Evolutionary conservation across 1,284 basidiomycete species (phyloP).

Genomic region (Trametes polyzona): DNA sequence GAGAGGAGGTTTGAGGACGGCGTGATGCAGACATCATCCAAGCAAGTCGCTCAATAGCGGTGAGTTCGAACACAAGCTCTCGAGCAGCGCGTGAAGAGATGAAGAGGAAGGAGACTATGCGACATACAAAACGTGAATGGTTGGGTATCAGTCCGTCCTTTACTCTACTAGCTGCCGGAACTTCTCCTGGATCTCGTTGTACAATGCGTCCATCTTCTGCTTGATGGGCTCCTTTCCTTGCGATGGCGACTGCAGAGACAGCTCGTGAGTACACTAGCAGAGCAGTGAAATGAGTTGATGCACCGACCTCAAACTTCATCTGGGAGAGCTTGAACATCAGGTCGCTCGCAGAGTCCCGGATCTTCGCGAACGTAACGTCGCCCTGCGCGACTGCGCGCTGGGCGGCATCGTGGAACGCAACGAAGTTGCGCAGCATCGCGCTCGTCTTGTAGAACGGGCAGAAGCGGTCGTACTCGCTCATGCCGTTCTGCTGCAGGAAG

Average conservation of each 20-base stretch:
- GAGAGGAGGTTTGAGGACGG: not conserved
- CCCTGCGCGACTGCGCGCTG: constrained; percentile 84
- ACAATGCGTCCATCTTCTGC: constrained; percentile 78
- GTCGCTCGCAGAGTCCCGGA: constrained; percentile 88
- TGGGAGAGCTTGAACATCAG: constrained; percentile 96
- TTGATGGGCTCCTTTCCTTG: constrained; percentile 84
- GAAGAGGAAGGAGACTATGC: constrained; percentile 4
- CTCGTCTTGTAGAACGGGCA: constrained; percentile 99
- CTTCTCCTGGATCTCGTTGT: constrained; percentile 87
- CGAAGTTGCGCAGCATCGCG: constrained; percentile 95
- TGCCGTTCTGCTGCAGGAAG: constrained; percentile 99
- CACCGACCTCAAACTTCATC: constrained; percentile 93
- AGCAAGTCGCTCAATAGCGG: no score
- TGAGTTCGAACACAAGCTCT: not conserved
- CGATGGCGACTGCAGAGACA: constrained; percentile 67
- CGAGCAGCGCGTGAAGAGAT: no score
- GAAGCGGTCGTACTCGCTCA: constrained; percentile 96
- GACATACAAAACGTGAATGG: constrained; percentile 26
- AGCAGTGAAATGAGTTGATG: not conserved
- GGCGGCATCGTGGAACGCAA: constrained; percentile 92
- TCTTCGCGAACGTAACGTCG: constrained; percentile 91
- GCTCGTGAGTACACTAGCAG: not conserved
- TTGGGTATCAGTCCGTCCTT: constrained; percentile 32
- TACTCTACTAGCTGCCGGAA: constrained; percentile 88
- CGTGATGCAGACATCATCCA: no score